Evolutionary conservation across 495 filamentous ascomycete genomes (phyloP).

Genomic region (Xylaria curta): DNA sequence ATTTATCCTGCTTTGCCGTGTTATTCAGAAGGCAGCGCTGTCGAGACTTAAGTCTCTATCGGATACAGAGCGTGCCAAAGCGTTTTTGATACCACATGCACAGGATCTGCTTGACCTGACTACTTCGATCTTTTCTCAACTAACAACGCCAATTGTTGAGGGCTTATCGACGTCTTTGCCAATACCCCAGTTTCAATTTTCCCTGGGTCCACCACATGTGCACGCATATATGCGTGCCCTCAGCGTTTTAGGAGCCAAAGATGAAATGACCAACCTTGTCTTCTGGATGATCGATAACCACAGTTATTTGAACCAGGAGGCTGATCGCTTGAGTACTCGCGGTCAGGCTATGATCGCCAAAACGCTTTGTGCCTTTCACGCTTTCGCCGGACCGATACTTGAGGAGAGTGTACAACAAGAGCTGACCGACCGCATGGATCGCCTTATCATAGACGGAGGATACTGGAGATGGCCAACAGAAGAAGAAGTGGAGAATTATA

Average conservation of each 20-base stretch:
- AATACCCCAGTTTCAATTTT: conserved; percentile 29
- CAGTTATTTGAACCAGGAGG: conserved; percentile 41
- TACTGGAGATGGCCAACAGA: conserved; percentile 40
- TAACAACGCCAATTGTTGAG: conserved; percentile 21
- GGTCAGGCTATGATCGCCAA: conserved; percentile 40
- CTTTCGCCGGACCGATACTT: conserved; percentile 37
- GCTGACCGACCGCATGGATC: conserved; percentile 34
- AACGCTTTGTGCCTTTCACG: conserved; percentile 44
- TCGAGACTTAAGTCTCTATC: conserved; percentile 22
- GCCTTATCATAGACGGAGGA: conserved; percentile 5
- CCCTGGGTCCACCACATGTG: conserved; percentile 39
- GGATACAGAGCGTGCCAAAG: not conserved
- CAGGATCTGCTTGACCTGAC: conserved; percentile 15
- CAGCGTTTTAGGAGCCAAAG: conserved; percentile 41
- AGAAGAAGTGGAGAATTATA: conserved; percentile 34
- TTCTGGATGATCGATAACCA: conserved; percentile 47
- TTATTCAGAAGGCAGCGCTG: conserved; percentile 31
- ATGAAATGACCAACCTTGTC: conserved; percentile 45
- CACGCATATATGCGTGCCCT: conserved; percentile 49
- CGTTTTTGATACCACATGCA: conserved; percentile 16
- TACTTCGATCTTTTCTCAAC: conserved; percentile 27
- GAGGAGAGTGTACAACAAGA: conserved; percentile 31
- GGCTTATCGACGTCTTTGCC: not conserved
- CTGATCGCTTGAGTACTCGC: conserved; percentile 34
- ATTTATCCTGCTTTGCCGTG: conserved; percentile 36